Percentiles rank a stretch among this genome's conserved stretches.
Conservation (phyloP, 2,329 filamentous ascomycete species). For the Sporothrix schenckii region DNA sequence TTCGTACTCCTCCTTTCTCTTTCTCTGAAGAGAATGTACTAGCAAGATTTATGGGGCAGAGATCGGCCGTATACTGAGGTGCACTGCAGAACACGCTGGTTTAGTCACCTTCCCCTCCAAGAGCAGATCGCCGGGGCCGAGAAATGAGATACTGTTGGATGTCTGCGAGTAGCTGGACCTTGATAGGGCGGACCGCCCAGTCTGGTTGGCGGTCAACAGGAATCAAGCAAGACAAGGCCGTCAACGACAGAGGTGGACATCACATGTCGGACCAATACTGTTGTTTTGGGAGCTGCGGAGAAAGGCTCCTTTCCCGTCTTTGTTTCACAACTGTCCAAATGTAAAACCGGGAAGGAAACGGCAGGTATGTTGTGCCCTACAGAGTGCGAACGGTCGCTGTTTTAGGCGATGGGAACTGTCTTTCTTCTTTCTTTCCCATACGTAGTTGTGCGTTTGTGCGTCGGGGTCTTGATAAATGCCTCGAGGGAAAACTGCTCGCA, state of each 20-base stretch:
- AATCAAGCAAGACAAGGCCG: not conserved
- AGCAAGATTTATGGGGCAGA: not conserved
- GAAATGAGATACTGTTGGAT: not conserved
- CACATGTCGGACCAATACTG: too few relatives aligned
- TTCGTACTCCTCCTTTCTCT: too few relatives aligned
- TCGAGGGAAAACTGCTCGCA: not conserved
- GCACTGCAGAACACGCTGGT: not conserved
- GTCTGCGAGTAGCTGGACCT: too few relatives aligned
- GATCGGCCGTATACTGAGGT: not conserved
- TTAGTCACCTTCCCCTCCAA: slow-evolving; percentile 19
- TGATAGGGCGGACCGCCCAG: not conserved
- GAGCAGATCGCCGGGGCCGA: not conserved
- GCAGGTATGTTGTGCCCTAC: too few relatives aligned
- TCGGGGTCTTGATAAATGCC: not conserved
- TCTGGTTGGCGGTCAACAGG: not conserved
- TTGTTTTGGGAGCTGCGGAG: too few relatives aligned
- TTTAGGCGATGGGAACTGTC: not conserved
- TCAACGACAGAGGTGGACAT: too few relatives aligned
- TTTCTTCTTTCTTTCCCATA: not conserved
- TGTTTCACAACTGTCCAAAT: not conserved
- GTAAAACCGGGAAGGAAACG: not conserved
- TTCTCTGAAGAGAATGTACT: not conserved
- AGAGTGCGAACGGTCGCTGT: too few relatives aligned
- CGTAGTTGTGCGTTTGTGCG: not conserved
- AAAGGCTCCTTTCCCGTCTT: not conserved